Percentiles rank a stretch among this genome's conserved stretches.
These are phyloP conservation scores for Conoideocrella luteorostrata DNA, from an alignment of 2,329 filamentous ascomycete species.

Conservation along the genomic window DNA sequence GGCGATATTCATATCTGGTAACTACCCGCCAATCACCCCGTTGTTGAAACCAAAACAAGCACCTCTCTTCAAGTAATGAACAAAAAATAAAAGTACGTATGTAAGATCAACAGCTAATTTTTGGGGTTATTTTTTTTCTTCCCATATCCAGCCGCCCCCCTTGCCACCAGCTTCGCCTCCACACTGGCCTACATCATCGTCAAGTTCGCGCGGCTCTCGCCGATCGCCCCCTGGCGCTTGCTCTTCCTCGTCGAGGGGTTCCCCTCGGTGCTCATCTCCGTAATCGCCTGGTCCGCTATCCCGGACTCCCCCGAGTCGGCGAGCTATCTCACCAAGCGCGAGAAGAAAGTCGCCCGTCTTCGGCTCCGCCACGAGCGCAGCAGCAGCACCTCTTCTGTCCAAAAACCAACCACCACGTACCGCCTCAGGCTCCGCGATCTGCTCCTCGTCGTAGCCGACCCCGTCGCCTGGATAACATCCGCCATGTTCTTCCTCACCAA, in stretches of 20 bases:
- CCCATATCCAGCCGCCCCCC: conserved; percentile 53
- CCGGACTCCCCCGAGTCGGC: conserved; percentile 69
- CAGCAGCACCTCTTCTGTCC: conserved; percentile 14
- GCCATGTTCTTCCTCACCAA: conserved; percentile 84
- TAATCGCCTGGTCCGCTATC: conserved; percentile 66
- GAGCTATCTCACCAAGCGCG: conserved; percentile 53
- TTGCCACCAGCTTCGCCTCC: conserved; percentile 74
- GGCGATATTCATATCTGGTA: conserved; percentile 75
- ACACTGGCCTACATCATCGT: conserved; percentile 74
- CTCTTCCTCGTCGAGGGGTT: conserved; percentile 82
- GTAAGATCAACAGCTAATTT: too few relatives aligned
- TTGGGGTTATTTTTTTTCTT: too few relatives aligned
- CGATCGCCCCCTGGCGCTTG: conserved; percentile 78
- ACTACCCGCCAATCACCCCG: not conserved
- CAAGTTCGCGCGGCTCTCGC: conserved; percentile 54
- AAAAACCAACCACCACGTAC: too few relatives aligned
- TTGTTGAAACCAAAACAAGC: too few relatives aligned
- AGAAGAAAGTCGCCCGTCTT: conserved; percentile 63
- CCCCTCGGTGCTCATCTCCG: conserved; percentile 68
- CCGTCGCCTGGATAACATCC: conserved; percentile 59
- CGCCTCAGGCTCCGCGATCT: conserved; percentile 52
- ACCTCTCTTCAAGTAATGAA: too few relatives aligned
- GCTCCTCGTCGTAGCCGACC: conserved; percentile 34
- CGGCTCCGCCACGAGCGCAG: conserved; percentile 57
- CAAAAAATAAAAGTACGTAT: too few relatives aligned